Conservation (phyloP, 768 basidiomycete genomes). For the Dacryopinax primogenitus region DNA sequence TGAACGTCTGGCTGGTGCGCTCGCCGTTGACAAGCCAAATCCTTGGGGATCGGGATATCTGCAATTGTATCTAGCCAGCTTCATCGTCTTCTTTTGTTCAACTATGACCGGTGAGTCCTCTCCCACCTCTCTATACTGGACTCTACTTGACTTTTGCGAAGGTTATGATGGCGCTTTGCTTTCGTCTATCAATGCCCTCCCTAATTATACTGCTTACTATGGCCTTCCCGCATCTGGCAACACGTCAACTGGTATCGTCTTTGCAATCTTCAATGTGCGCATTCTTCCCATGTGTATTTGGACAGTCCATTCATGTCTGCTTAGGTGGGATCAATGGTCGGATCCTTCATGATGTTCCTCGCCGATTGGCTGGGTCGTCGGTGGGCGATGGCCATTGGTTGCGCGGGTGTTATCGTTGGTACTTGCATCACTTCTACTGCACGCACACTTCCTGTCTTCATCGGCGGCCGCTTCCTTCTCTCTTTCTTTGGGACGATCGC, state of each 20-base stretch:
- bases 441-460: not conserved
- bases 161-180: not conserved
- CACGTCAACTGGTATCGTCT: not conserved
- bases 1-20: not conserved
- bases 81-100: not conserved
- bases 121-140: not conserved
- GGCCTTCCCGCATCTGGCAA: not conserved
- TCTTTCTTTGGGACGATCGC: not conserved
- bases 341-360: conserved; percentile 14
- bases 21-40: not conserved
- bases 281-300: not conserved
- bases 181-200: not conserved
- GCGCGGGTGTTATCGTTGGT: not conserved
- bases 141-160: not conserved
- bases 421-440: not conserved
- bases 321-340: conserved; percentile 18
- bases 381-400: not conserved
- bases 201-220: not conserved
- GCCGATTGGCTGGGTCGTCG: not conserved
- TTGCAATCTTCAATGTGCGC: not conserved
- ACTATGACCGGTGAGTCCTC: not conserved
- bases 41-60: not conserved
- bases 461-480: not conserved
- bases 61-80: not conserved
- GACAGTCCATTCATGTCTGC: not conserved